Base-by-base conservation (phyloP, 2,329 filamentous ascomycete genomes). In the Penicillium olsonii region DNA sequence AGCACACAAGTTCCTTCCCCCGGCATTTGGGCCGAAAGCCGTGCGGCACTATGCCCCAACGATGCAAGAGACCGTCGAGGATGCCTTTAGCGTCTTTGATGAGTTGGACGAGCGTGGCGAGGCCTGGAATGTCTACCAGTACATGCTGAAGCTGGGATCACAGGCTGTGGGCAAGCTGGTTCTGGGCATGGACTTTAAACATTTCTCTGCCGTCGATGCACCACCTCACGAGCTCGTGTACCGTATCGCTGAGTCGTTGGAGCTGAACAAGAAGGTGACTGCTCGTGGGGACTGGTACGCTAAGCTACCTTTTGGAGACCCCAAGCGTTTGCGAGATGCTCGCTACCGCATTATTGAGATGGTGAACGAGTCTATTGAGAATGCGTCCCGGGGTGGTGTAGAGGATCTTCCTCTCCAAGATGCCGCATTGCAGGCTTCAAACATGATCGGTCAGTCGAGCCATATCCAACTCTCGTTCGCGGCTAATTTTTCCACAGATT, bases 241-340 rank as follows among this genome's bases (percentile, higher is more conserved):
- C 34, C 54, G 67, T 7, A 80, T 85, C 37, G 81, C 76, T 0
- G 71, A 80, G 42, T 59, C 71, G 0, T 68, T 86, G 2, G 69
- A 74, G 20, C 64, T 86, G 12, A 86, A 83, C 65, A 85, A 85
- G 68, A 81, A 81, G 61, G 70, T 84, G 6, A 75, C 79, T 0
- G 74, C 78, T 0, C 73, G 75, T 59, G 80, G 80, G 1, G 68
- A 72, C 38, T 85, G 82, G 82, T 85, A 84, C 48, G 68, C 68
- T 2, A 66, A 69, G 9, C 57, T 86, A 26, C 83, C 83, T 0
- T 85, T 84, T 45, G 83, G 83, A 4, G 79, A 83, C 35, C 77
- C 80, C 0, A 69, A 75, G 50, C 68, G 68, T 5, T 65, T 84
- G 24, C 56, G 54, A 2, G 53, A 59, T 4, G 60, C 66, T 26